These are phyloP conservation scores for Bassia scoparia DNA, from an alignment of 148 eudicot genomes.

Conservation along the genomic window DNA sequence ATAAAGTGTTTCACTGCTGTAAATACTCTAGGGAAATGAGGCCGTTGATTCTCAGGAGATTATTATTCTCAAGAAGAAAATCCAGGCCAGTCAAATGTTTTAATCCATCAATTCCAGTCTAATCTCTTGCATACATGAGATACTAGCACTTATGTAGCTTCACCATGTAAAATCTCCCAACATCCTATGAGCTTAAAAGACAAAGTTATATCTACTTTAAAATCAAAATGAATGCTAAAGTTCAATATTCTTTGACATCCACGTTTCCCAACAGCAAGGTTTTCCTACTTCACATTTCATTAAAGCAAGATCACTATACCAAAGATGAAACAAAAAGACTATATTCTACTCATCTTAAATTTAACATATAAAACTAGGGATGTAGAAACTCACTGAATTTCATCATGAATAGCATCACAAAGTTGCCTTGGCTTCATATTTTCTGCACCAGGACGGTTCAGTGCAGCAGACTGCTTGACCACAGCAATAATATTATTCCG, in stretches of 20 bases:
- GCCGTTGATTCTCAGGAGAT: too few species aligned
- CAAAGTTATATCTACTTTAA: neutral
- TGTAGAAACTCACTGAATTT: constrained; percentile 55
- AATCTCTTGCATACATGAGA: neutral
- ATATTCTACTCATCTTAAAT: neutral
- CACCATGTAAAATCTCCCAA: neutral
- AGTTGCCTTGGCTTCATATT: constrained; percentile 74
- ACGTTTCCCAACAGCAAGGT: neutral
- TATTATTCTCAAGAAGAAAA: too few species aligned
- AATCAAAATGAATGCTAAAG: neutral
- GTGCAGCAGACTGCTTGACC: constrained; percentile 67
- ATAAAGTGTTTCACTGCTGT: too few species aligned
- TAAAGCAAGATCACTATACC: neutral
- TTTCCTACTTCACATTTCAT: neutral
- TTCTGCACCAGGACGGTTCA: constrained; percentile 66
- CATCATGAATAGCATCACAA: constrained; percentile 82
- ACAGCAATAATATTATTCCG: constrained; percentile 54
- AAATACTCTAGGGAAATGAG: too few species aligned
- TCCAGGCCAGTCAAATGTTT: too few species aligned
- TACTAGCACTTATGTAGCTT: neutral
- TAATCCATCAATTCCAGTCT: too few species aligned
- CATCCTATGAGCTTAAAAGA: neutral
- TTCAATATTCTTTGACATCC: too few species aligned
- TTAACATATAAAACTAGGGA: neutral
- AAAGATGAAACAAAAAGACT: neutral